Conservation (phyloP, 148 eudicot genomes). For the Rhododendron mucronatum region DNA sequence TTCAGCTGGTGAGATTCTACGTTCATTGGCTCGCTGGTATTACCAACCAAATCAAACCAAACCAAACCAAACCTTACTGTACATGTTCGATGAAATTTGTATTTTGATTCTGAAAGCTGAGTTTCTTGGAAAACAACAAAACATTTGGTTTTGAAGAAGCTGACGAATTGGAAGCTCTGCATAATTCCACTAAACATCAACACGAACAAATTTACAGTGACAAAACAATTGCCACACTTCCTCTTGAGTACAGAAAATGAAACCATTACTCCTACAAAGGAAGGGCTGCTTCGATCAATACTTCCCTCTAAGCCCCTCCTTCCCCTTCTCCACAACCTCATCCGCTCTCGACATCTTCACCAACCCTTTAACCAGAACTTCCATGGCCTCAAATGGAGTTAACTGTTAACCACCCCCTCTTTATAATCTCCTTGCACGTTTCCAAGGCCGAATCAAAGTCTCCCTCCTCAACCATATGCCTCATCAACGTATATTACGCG, state of each 20-base stretch:
- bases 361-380: slow-evolving; percentile 26
- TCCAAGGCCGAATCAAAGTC: slow-evolving; percentile 29
- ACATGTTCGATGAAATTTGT: too few relatives aligned
- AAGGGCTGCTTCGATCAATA: slow-evolving; percentile 23
- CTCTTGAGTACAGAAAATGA: too few relatives aligned
- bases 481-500: slow-evolving; percentile 24
- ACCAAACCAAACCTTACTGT: too few relatives aligned
- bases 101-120: background rate
- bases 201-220: background rate
- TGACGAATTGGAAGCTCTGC: background rate
- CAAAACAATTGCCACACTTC: background rate
- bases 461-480: slow-evolving; percentile 26
- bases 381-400: slow-evolving; percentile 29
- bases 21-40: too few relatives aligned
- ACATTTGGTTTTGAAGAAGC: background rate
- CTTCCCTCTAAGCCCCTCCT: background rate
- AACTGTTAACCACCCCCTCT: slow-evolving; percentile 26
- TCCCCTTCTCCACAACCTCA: slow-evolving; percentile 22
- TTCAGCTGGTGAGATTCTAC: too few relatives aligned
- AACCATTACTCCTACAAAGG: slow-evolving; percentile 4
- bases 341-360: slow-evolving; percentile 15
- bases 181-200: background rate
- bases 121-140: background rate
- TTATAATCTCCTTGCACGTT: slow-evolving; percentile 23
- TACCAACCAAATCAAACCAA: too few relatives aligned